Evolutionary conservation across 2,329 filamentous ascomycete species (phyloP).

Genomic region (Alternaria infectoria): DNA sequence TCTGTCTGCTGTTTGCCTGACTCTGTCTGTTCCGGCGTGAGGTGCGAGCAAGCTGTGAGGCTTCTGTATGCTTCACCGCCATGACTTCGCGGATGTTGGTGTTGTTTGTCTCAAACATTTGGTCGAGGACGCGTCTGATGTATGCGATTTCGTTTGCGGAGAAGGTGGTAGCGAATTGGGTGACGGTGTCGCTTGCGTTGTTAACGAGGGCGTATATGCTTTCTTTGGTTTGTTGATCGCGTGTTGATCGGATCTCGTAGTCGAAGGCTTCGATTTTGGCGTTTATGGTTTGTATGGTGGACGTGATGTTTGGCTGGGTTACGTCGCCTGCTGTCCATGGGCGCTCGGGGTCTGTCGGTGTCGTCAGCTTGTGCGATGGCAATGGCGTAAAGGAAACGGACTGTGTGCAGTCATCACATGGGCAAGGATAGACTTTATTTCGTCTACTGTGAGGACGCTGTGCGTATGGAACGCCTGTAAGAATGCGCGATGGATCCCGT

Average conservation of each 20-base stretch:
- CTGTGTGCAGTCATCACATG: constrained; percentile 69
- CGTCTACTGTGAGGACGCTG: constrained; percentile 75
- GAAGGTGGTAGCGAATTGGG: constrained; percentile 84
- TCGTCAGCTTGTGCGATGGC: constrained; percentile 4
- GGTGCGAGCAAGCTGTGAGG: constrained; percentile 68
- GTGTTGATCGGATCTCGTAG: constrained; percentile 79
- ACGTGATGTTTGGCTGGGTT: constrained; percentile 69
- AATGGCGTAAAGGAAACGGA: constrained; percentile 27
- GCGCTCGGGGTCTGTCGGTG: constrained; percentile 45
- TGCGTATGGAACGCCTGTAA: constrained; percentile 85
- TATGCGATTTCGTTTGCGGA: constrained; percentile 86
- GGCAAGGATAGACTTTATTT: constrained; percentile 77
- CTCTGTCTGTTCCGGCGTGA: constrained; percentile 36
- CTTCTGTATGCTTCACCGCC: constrained; percentile 80
- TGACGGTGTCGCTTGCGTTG: constrained; percentile 80
- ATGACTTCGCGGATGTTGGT: constrained; percentile 79
- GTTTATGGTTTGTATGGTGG: constrained; percentile 74
- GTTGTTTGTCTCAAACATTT: constrained; percentile 91
- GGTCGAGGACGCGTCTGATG: constrained; percentile 84
- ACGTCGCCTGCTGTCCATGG: constrained; percentile 66
- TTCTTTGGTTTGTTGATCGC: constrained; percentile 70
- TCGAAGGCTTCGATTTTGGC: constrained; percentile 79
- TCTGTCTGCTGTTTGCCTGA: constrained; percentile 35
- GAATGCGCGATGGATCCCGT: constrained; percentile 80
- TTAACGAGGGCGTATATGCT: constrained; percentile 88